A percentile compares a stretch with the other conserved stretches of the same genome.
Conservation (phyloP, 352 stramenopile genomes). For the Globisporangium acanthophoron region DNA sequence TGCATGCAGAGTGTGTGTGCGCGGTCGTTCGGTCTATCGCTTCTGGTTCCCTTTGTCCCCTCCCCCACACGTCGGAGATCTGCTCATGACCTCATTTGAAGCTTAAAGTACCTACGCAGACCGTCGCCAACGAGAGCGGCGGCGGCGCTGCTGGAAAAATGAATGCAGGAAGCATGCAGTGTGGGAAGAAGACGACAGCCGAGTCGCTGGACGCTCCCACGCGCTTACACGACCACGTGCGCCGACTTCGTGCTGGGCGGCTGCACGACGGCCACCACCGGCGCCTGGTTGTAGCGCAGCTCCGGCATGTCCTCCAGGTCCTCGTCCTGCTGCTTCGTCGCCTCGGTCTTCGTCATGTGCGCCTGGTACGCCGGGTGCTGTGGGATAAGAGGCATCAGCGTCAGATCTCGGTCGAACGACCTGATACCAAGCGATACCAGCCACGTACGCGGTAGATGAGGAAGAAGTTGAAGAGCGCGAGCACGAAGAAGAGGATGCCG, state of each 20-base stretch:
- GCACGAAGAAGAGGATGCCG: slow-evolving; percentile 64
- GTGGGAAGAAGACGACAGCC: neutral
- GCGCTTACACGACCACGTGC: slow-evolving; percentile 56
- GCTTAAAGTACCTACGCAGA: neutral
- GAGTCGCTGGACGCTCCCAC: neutral
- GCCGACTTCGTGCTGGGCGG: slow-evolving; percentile 26
- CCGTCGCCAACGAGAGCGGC: neutral
- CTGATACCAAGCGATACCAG: neutral
- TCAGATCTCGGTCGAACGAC: too few species aligned
- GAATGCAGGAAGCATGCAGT: neutral
- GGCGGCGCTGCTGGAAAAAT: neutral
- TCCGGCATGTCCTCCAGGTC: slow-evolving; percentile 74
- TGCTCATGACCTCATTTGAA: neutral
- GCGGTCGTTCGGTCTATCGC: too few species aligned
- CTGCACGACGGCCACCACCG: slow-evolving; percentile 18
- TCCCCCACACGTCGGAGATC: too few species aligned
- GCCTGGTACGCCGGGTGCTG: slow-evolving; percentile 78
- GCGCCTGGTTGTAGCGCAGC: slow-evolving; percentile 73
- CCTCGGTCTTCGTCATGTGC: slow-evolving; percentile 60
- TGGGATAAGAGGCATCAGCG: neutral
- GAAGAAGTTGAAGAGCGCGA: slow-evolving; percentile 86
- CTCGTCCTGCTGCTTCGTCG: slow-evolving; percentile 45
- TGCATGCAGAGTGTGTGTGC: too few species aligned
- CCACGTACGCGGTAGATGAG: slow-evolving; percentile 69
- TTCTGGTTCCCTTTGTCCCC: too few species aligned